Base-by-base conservation (phyloP, 2,329 filamentous ascomycete genomes). In the Phialophora macrospora region DNA sequence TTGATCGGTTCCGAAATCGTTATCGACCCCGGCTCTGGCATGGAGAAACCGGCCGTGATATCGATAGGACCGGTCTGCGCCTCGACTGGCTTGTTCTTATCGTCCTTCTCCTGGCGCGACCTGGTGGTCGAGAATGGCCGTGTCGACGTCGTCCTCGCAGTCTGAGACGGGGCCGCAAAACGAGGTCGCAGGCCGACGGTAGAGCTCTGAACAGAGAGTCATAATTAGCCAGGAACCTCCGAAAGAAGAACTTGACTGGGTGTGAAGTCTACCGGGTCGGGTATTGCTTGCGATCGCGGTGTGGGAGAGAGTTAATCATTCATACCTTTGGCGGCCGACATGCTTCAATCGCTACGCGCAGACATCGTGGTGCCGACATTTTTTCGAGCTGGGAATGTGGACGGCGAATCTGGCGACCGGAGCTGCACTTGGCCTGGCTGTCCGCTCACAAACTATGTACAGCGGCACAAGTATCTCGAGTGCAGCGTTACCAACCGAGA, bases 311-410 rank as follows among this genome's bases (percentile, higher is more conserved):
- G 32, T 34, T 11, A 34, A 48, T 41, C 11, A 14, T 8, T n/a
- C 66, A 46, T 68, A 72, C 70, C 65, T 67, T 70, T 30, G 58
- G 60, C 41, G 68, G 68, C 44, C 65, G 68, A 57, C 63, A 67
- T 61, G 70, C 64, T 64, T 71, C 68, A 60, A 71, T 63, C 60
- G 70, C 68, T 64, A 66, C 66, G 26, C 70, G 61, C 2, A 72
- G 63, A 62, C 65, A 72, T 30, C 70, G 62, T 28, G 70, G 65
- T 12, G 60, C 55, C 28, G 68, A 69, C 70, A 72, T 72, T 7
- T 63, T 58, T n/a, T 22, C 11, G 8, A 8, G 1, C 20, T 4
- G 1, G 28, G 11, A 34, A 6, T n/a, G 12, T 12, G 52, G 24
- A 28, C 12, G 7, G 20, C 51, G n/a, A n/a, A 9, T 54, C 24